Evolutionary conservation across 2,329 filamentous ascomycete species (phyloP), one percentile per base, ranked within the genome.

Genomic region (Hypomyces perniciosus): DNA sequence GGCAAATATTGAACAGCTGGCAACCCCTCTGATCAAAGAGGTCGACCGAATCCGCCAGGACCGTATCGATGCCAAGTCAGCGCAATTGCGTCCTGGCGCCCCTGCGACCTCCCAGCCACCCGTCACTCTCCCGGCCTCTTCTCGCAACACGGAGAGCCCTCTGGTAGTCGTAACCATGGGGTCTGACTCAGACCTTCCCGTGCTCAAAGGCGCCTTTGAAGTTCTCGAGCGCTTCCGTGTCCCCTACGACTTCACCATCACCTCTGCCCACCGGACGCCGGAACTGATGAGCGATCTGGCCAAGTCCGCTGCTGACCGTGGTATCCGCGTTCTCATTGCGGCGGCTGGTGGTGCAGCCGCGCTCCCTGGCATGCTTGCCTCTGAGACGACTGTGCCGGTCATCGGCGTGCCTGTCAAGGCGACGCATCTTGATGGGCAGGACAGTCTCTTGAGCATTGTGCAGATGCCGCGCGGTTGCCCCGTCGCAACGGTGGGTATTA

Each of bases 131-230:
- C 53, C 42, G 53, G 48, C 50, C 3, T 41, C 52, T 8, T 8
- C 50, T 41, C 12, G 41, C 10, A 59, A 68, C 50, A 53, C 52
- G 48, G 62, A 66, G 45, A 60, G 67, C 42, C 84, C 85, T 0
- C 67, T 88, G 1, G 84, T 93, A 2, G 81, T 86, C 9, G 80
- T 93, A 3, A 90, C 88, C 29, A 92, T 92, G 88, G 89, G 88
- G 35, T 92, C 88, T 1, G 85, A 90, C 70, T 88, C 84, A 8
- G 87, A 91, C 62, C 77, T 90, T 27, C 79, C 78, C 2, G 80
- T 87, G 12, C 79, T 91, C 37, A 77, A 76, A 54, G 78, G 79
- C 0, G 86, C 80, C 1, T 72, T 90, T 20, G 77, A 86, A 52
- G 76, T 89, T 33, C 76, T 91, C 3, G 72, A 79, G 49, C 74